phyloP scores from a whole-genome alignment of 1,284 basidiomycete genomes.

The Dichomitus squalens region DNA sequence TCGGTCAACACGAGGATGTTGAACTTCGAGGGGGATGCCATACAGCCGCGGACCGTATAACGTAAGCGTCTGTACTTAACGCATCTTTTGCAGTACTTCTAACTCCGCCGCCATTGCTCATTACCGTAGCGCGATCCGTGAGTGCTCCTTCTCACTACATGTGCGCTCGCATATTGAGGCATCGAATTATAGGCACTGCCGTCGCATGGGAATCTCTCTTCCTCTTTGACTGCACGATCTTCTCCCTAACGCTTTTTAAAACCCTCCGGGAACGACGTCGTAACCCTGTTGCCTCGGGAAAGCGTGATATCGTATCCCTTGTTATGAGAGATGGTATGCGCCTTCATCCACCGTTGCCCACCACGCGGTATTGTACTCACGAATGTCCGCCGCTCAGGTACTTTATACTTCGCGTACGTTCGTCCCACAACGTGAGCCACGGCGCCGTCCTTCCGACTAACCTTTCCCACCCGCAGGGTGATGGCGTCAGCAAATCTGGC shows the following conservation, averaged over 20 bases:
- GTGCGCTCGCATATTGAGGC: background rate
- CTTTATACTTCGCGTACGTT: constrained; percentile 36
- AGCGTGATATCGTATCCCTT: constrained; percentile 27
- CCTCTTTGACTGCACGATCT: constrained; percentile 32
- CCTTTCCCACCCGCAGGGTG: constrained; percentile 24
- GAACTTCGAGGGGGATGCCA: constrained; percentile 30
- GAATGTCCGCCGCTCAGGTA: constrained; percentile 23
- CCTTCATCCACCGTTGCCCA: background rate
- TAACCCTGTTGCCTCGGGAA: constrained; percentile 12
- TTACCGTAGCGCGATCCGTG: constrained; percentile 22
- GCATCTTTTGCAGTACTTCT: background rate
- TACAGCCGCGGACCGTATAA: constrained; percentile 20
- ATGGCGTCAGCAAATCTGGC: constrained; percentile 37
- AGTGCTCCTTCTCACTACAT: constrained; percentile 7
- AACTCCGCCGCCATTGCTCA: background rate
- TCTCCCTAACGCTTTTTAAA: constrained; percentile 33
- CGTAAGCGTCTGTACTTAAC: constrained; percentile 17
- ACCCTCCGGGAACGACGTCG: constrained; percentile 23
- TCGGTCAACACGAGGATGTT: constrained; percentile 24
- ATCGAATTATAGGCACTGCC: constrained; percentile 28
- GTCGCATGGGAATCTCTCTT: constrained; percentile 35
- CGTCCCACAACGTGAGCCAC: background rate
- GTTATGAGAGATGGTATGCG: constrained; percentile 32
- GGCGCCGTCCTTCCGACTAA: background rate
- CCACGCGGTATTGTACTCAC: background rate